These are phyloP conservation scores for Theobroma cacao DNA, from an alignment of 345 rosid species.

Conservation along the genomic window DNA sequence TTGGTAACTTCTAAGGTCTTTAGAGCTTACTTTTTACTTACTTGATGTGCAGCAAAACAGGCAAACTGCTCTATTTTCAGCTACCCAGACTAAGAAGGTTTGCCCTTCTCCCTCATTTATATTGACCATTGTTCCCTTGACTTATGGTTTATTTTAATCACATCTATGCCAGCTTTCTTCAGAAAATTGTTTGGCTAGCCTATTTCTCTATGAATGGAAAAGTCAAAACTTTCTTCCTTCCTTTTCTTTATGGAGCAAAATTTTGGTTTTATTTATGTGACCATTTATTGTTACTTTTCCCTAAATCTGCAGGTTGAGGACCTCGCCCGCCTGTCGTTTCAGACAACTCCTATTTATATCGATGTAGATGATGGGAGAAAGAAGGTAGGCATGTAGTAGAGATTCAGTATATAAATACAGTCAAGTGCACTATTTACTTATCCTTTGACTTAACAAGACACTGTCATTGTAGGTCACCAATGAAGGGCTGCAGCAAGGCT, in stretches of 20 bases:
- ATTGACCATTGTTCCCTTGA: neutral
- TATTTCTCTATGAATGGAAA: neutral
- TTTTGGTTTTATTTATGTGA: neutral
- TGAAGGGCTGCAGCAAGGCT: slow-evolving; percentile 95
- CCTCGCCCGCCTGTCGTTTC: slow-evolving; percentile 89
- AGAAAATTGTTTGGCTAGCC: neutral
- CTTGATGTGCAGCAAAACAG: slow-evolving; percentile 66
- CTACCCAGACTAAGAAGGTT: slow-evolving; percentile 95
- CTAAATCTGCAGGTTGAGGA: slow-evolving; percentile 70
- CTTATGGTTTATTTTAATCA: neutral
- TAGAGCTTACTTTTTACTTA: slow-evolving; percentile 24
- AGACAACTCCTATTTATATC: slow-evolving; percentile 76
- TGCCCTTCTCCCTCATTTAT: slow-evolving; percentile 2
- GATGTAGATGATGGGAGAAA: slow-evolving; percentile 94
- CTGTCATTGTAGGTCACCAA: slow-evolving; percentile 71
- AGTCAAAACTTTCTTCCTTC: neutral
- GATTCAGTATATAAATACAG: neutral
- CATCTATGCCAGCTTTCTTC: neutral
- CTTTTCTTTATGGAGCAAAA: neutral
- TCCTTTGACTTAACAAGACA: slow-evolving; percentile 5
- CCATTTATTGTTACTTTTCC: neutral
- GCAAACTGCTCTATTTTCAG: slow-evolving; percentile 97
- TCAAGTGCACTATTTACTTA: neutral
- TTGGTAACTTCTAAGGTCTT: neutral
- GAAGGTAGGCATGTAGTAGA: slow-evolving; percentile 51